Evolutionary conservation across 495 filamentous ascomycete species (phyloP).

Genomic region (Aeminium ludgeri): DNA sequence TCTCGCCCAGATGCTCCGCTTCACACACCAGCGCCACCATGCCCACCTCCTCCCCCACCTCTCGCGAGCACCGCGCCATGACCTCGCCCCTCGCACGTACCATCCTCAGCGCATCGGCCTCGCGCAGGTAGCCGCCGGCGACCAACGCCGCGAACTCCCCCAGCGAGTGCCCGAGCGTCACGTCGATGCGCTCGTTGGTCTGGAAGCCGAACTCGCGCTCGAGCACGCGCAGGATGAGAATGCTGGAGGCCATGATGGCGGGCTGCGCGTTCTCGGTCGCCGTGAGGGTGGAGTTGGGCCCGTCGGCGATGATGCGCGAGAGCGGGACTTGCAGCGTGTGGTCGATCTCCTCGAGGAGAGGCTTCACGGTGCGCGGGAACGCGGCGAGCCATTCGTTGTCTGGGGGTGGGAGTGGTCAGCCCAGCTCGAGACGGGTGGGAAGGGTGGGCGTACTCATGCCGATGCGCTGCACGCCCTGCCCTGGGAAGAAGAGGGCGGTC

Average conservation of each 20-base stretch:
- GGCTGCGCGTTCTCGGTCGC: slow-evolving; percentile 81
- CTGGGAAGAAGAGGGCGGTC: slow-evolving; percentile 30
- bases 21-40: slow-evolving; percentile 92
- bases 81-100: slow-evolving; percentile 65
- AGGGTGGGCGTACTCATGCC: slow-evolving; percentile 47
- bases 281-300: slow-evolving; percentile 58
- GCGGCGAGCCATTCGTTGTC: slow-evolving; percentile 54
- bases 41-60: slow-evolving; percentile 60
- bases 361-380: slow-evolving; percentile 57
- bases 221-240: slow-evolving; percentile 78
- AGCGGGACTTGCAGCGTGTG: slow-evolving; percentile 47
- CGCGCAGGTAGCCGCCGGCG: slow-evolving; percentile 57
- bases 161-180: slow-evolving; percentile 82
- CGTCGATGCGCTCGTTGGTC: slow-evolving; percentile 48
- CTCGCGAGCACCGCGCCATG: slow-evolving; percentile 60
- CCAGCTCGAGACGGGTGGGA: no score
- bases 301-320: slow-evolving; percentile 61
- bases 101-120: slow-evolving; percentile 60
- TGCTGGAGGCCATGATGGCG: slow-evolving; percentile 84
- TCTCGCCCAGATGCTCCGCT: slow-evolving; percentile 44
- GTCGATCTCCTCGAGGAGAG: slow-evolving; percentile 73
- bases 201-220: slow-evolving; percentile 72
- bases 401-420: not conserved
- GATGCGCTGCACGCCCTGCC: slow-evolving; percentile 61
- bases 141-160: slow-evolving; percentile 90